Percentiles rank a stretch among this genome's conserved stretches.
These are phyloP conservation scores for Arthrobotrys conoides DNA, from an alignment of 2,329 filamentous ascomycete genomes.

Conservation along the genomic window DNA sequence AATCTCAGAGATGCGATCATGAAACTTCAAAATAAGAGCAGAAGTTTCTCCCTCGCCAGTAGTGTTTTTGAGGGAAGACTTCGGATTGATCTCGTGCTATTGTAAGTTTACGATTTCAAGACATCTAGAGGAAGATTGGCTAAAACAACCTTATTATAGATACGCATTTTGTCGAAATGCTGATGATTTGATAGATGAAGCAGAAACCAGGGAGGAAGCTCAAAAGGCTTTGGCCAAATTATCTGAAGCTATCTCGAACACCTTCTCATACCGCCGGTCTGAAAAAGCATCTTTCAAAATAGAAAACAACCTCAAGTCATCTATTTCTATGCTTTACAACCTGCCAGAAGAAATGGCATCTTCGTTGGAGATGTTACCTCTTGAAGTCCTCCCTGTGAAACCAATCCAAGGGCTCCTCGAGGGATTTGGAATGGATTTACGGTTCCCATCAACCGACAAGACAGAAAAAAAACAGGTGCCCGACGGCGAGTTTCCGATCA, in stretches of 20 bases:
- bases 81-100: conserved; percentile 76
- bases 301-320: conserved; percentile 3
- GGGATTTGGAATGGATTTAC: conserved; percentile 78
- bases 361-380: conserved; percentile 73
- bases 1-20: conserved; percentile 70
- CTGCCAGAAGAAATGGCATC: conserved; percentile 63
- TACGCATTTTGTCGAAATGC: conserved; percentile 82
- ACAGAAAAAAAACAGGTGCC: conserved; percentile 23
- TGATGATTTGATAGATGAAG: conserved; percentile 80
- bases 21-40: conserved; percentile 76
- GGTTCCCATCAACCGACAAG: conserved; percentile 68
- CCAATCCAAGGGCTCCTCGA: conserved; percentile 77
- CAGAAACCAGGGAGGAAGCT: conserved; percentile 71
- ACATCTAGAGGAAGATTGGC: too few relatives aligned
- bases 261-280: conserved; percentile 12
- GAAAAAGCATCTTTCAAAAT: not conserved
- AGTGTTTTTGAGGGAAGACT: conserved; percentile 78
- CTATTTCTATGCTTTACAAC: conserved; percentile 54
- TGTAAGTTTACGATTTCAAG: conserved; percentile 68
- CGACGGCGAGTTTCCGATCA: conserved; percentile 71
- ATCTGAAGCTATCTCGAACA: conserved; percentile 36
- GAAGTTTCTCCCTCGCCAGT: conserved; percentile 81
- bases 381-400: conserved; percentile 71
- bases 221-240: conserved; percentile 61
- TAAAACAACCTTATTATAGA: conserved; percentile 65